Base-by-base conservation (phyloP, 2,329 filamentous ascomycete species). In the Podosphaera fusca region DNA sequence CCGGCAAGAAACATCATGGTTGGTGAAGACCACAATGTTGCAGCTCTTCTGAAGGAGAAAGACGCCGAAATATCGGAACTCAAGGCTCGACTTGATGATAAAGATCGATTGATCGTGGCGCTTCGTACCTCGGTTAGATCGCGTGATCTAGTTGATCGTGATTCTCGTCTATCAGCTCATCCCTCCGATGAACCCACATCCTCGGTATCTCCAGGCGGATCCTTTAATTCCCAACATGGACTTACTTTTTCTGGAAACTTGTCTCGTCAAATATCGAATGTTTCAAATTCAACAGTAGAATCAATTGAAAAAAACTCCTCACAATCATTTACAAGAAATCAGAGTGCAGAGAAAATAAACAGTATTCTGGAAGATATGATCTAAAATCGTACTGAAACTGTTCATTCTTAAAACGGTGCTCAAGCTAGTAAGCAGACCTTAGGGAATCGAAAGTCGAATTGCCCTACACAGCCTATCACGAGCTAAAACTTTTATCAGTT, bases 281-380 rank as follows among this genome's bases (percentile, higher is more conserved):
- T 36, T 10, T 61, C 64, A 3, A 40, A 62, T 5, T 63, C 62
- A 29, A 36, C 34, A 38, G 10, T 2, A 4, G 31, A 31, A 53
- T 38, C 12, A 21, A 21, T 36, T 36, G 29, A 38, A 4, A 34
- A 34, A 34, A 35, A n/a, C 8, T 21, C 31, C 4, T 64, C 66
- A 21, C 65, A 62, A 46, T 60, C 57, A 8, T 61, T 61, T 5
- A 64, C 63, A 56, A 58, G 63, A 29, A 66, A 74, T 10, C 80
- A 77, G 72, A 87, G 85, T 62, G 84, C 92, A 38, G 88, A 95
- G 63, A 89, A 95, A 69, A 89, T 95, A 81, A 94, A 86, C 62
- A 80, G 82, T 64, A 88, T 95, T 72, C 77, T 95, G 33, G 90
- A 96, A 65, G 87, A 95, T 70, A 95, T 96, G 90, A 92, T 95